A percentile compares a stretch with the other conserved stretches of the same genome.
Evolutionary conservation across 306 rosid species (phyloP).

Genomic region (Dryas alaskensis): DNA sequence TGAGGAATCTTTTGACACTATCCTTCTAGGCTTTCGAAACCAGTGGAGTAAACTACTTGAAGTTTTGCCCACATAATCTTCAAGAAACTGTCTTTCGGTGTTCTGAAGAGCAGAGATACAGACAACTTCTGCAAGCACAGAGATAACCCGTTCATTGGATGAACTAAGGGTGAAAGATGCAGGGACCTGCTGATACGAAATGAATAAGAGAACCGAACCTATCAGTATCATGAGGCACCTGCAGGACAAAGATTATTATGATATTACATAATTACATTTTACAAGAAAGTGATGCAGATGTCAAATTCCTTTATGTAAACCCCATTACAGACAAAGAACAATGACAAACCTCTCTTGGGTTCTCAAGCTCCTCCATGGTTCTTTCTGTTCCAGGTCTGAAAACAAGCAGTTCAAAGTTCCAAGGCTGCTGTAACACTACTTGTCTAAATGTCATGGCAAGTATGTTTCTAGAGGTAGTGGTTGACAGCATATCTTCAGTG

Average conservation of each 20-base stretch:
- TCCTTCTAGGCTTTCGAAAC: constrained; percentile 56
- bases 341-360: constrained; percentile 71
- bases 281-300: constrained; percentile 26
- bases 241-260: constrained; percentile 70
- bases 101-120: constrained; percentile 70
- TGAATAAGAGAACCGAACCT: constrained; percentile 82
- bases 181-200: constrained; percentile 86
- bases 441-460: constrained; percentile 93
- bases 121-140: constrained; percentile 74
- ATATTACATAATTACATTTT: constrained; percentile 44
- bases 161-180: constrained; percentile 69
- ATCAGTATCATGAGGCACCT: constrained; percentile 91
- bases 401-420: constrained; percentile 65
- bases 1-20: constrained; percentile 62
- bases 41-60: constrained; percentile 46
- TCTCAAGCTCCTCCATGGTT: constrained; percentile 78
- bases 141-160: constrained; percentile 55
- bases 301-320: constrained; percentile 6
- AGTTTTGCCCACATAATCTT: constrained; percentile 42
- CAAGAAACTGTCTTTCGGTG: constrained; percentile 58
- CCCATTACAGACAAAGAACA: constrained; percentile 16
- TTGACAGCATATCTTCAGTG: constrained; percentile 46
- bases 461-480: constrained; percentile 54
- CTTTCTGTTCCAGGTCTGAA: constrained; percentile 75
- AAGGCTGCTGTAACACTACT: constrained; percentile 75